Conservation (phyloP, 768 basidiomycete genomes). For the Xerocomellus dryophilus region DNA sequence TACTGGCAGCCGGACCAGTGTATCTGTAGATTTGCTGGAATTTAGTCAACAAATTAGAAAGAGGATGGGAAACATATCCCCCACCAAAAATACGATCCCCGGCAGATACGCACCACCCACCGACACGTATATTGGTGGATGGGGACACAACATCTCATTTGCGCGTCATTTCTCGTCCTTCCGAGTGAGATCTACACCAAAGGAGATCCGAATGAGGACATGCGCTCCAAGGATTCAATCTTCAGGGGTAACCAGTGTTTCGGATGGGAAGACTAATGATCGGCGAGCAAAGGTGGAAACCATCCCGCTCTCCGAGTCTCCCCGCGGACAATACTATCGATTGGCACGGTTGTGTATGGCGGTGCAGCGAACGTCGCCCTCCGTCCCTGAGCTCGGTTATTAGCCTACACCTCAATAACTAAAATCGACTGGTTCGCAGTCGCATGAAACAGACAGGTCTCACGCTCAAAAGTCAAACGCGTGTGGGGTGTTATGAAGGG, state of each 20-base stretch:
- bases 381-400: conserved; percentile 9
- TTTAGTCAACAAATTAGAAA: not conserved
- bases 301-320: not conserved
- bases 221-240: not conserved
- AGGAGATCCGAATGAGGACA: not conserved
- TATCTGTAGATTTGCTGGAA: not conserved
- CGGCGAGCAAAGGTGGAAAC: not conserved
- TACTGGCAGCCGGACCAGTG: not conserved
- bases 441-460: not conserved
- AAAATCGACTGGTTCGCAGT: not conserved
- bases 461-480: not conserved
- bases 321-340: conserved; percentile 1
- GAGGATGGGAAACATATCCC: not conserved
- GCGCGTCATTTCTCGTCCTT: not conserved
- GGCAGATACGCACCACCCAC: not conserved
- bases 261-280: not conserved
- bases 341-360: not conserved
- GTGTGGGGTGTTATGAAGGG: conserved; percentile 6
- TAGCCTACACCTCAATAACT: not conserved
- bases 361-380: not conserved
- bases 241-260: not conserved
- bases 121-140: not conserved
- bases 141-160: not conserved
- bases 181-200: not conserved
- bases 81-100: not conserved